phyloP scores from a whole-genome alignment of 768 basidiomycete species.

The Phanerochaete carnosa region DNA sequence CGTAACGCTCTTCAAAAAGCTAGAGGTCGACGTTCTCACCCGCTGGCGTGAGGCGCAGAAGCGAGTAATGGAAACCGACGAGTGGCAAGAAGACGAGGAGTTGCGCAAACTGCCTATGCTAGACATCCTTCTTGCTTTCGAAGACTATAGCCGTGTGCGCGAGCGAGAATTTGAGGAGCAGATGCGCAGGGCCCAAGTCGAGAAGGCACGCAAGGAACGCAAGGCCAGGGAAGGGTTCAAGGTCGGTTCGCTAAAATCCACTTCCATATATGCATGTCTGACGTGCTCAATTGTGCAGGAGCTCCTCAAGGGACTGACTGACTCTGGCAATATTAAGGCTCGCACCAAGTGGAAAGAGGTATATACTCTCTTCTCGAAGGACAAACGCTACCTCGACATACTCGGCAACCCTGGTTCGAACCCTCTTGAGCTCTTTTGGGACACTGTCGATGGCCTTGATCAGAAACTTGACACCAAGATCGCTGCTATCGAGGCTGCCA shows the following conservation, averaged over 20 bases:
- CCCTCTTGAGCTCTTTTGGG: slow-evolving; percentile 96
- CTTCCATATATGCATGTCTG: background rate
- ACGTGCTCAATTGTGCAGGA: slow-evolving; percentile 37
- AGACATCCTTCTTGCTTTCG: slow-evolving; percentile 90
- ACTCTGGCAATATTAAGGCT: slow-evolving; percentile 65
- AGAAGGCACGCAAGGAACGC: slow-evolving; percentile 80
- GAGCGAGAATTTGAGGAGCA: slow-evolving; percentile 92
- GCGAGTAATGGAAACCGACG: slow-evolving; percentile 69
- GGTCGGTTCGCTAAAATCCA: slow-evolving; percentile 28
- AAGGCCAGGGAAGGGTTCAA: slow-evolving; percentile 91
- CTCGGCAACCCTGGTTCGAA: slow-evolving; percentile 93
- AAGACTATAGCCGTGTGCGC: slow-evolving; percentile 87
- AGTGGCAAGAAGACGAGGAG: slow-evolving; percentile 75
- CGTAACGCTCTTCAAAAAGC: slow-evolving; percentile 77
- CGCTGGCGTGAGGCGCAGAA: slow-evolving; percentile 87
- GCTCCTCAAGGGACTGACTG: slow-evolving; percentile 68
- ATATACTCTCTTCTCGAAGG: slow-evolving; percentile 72
- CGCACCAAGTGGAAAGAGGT: slow-evolving; percentile 91
- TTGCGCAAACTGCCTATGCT: slow-evolving; percentile 82
- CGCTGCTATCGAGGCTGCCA: slow-evolving; percentile 57
- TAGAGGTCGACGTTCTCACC: slow-evolving; percentile 90
- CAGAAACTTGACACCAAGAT: slow-evolving; percentile 82
- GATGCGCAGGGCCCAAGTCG: slow-evolving; percentile 72
- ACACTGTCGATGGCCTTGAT: slow-evolving; percentile 82
- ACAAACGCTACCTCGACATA: slow-evolving; percentile 81